Conservation (phyloP, 768 basidiomycete genomes). For the Leccinum olivaceopallidum region DNA sequence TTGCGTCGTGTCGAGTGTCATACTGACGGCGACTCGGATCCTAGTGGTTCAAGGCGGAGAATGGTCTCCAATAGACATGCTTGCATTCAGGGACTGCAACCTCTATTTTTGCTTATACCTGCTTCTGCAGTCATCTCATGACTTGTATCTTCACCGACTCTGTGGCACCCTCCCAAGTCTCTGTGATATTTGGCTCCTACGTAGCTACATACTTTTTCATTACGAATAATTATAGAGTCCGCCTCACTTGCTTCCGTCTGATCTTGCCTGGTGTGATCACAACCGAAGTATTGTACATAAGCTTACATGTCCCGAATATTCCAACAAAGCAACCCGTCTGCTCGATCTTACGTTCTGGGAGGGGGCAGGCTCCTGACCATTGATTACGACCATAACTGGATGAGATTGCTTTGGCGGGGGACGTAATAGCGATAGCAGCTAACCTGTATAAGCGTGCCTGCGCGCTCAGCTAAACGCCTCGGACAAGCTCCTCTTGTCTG, state of each 20-base stretch:
- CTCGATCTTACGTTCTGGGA: neutral
- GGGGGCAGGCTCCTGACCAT: neutral
- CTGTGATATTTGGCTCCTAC: neutral
- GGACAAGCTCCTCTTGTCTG: conserved; percentile 7
- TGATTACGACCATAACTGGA: neutral
- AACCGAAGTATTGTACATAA: neutral
- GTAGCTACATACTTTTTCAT: neutral
- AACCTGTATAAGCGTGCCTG: neutral
- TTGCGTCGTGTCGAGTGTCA: neutral
- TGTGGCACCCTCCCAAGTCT: neutral
- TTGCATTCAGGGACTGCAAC: neutral
- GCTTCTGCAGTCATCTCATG: neutral
- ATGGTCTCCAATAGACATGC: conserved; percentile 25
- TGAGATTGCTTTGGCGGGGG: neutral
- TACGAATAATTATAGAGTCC: neutral
- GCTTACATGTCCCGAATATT: neutral
- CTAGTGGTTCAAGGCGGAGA: conserved; percentile 35
- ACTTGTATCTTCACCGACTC: neutral
- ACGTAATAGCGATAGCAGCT: neutral
- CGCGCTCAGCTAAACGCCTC: neutral
- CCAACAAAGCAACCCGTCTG: neutral
- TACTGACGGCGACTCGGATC: conserved; percentile 1
- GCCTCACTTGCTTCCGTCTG: neutral
- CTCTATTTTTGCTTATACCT: neutral
- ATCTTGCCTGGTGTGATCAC: neutral